These are phyloP conservation scores for Diaporthe sp. DNA, from an alignment of 2,329 filamentous ascomycete species.

Conservation along the genomic window DNA sequence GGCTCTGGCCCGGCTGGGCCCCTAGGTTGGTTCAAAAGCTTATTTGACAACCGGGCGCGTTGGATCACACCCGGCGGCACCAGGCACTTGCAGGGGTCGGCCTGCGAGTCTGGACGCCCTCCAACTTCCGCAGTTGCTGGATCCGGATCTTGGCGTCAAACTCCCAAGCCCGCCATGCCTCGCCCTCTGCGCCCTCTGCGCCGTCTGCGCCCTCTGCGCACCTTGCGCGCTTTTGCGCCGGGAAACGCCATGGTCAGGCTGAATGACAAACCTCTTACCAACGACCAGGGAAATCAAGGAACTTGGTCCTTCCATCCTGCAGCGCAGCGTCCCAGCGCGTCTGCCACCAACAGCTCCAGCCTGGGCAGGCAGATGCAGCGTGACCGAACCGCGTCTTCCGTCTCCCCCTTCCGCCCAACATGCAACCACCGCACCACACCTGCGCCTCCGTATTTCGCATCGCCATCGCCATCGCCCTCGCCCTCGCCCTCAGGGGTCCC, in stretches of 20 bases:
- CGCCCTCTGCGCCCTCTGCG: not conserved
- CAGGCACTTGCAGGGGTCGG: not conserved
- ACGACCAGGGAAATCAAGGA: not conserved
- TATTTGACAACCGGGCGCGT: not conserved
- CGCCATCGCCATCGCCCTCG: not conserved
- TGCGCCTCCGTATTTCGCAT: not conserved
- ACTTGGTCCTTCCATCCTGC: not conserved
- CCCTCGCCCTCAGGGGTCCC: not conserved
- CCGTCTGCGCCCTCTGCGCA: not conserved
- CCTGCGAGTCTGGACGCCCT: not conserved
- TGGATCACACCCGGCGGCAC: slow-evolving; percentile 15
- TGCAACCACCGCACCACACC: not conserved
- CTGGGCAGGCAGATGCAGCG: not conserved
- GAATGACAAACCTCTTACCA: slow-evolving; percentile 25
- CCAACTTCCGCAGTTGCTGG: slow-evolving; percentile 22
- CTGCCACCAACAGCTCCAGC: not conserved
- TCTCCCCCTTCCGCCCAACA: not conserved
- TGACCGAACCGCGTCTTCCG: not conserved
- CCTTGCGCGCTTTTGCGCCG: not conserved
- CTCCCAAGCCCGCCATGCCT: slow-evolving; percentile 14
- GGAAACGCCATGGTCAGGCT: not conserved
- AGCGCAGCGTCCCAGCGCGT: slow-evolving; percentile 2
- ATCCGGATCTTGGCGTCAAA: slow-evolving; percentile 10
- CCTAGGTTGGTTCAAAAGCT: slow-evolving; percentile 8
- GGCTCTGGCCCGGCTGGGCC: not conserved